These are phyloP conservation scores for Ceratocystiopsis minuta DNA, from an alignment of 2,329 filamentous ascomycete genomes.

Conservation along the genomic window DNA sequence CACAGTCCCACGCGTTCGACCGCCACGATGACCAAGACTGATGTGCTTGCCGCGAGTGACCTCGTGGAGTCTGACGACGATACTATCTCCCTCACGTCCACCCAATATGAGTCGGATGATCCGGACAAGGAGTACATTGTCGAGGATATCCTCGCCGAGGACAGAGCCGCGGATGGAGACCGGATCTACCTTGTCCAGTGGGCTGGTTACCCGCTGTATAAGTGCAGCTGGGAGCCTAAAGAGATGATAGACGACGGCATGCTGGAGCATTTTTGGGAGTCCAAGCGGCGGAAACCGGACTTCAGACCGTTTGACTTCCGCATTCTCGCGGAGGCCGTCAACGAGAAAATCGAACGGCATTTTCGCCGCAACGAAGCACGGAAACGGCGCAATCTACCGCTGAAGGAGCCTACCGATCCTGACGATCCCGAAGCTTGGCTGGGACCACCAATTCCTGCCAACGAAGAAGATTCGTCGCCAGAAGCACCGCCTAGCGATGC, in stretches of 20 bases:
- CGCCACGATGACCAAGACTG: neutral
- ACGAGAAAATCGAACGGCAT: conserved; percentile 20
- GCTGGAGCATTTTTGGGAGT: conserved; percentile 22
- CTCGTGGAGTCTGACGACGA: conserved; percentile 14
- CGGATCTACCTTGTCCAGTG: conserved; percentile 44
- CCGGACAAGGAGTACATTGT: conserved; percentile 32
- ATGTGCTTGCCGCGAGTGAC: too few relatives aligned
- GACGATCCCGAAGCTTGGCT: too few relatives aligned
- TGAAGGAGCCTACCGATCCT: conserved; percentile 9
- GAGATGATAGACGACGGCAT: conserved; percentile 23
- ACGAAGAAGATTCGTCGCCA: neutral
- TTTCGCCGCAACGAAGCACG: conserved; percentile 26
- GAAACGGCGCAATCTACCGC: conserved; percentile 18
- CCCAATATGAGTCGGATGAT: conserved; percentile 16
- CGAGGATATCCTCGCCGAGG: conserved; percentile 33
- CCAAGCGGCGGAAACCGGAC: conserved; percentile 18
- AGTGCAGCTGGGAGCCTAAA: conserved; percentile 37
- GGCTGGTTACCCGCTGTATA: conserved; percentile 38
- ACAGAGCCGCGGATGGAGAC: conserved; percentile 14
- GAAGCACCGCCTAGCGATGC: too few relatives aligned
- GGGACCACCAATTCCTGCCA: neutral
- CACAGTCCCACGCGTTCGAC: neutral
- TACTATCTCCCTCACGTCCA: conserved; percentile 41
- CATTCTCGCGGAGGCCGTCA: conserved; percentile 16
- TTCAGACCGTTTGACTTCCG: conserved; percentile 20